A percentile compares a stretch with the other conserved stretches of the same genome.
These are phyloP conservation scores for Capsella bursapastoris DNA, from an alignment of 345 rosid species.

Conservation along the genomic window DNA sequence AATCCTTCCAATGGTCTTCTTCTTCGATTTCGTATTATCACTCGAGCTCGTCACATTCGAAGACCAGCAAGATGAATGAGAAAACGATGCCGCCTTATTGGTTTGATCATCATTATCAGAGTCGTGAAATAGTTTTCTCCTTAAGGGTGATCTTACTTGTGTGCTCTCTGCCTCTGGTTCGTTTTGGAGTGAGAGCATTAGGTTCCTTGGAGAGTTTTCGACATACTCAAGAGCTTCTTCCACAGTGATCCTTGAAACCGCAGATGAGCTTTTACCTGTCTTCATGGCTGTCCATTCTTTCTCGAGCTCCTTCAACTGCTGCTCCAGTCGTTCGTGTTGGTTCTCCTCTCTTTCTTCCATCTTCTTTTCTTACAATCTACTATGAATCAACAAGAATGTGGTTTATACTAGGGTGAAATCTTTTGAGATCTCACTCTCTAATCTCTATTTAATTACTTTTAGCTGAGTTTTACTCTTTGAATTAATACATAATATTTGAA, in stretches of 20 bases:
- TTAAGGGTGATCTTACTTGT: constrained; percentile 28
- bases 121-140: constrained; percentile 35
- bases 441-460: not conserved
- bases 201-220: constrained; percentile 53
- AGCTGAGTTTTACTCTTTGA: not conserved
- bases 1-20: not conserved
- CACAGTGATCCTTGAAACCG: constrained; percentile 42
- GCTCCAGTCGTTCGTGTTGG: constrained; percentile 38
- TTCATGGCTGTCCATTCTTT: constrained; percentile 53
- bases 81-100: not conserved
- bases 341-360: constrained; percentile 36
- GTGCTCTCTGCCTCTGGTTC: constrained; percentile 19
- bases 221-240: constrained; percentile 38
- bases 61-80: constrained; percentile 30
- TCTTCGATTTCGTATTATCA: not conserved
- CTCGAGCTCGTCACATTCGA: constrained; percentile 30
- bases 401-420: not conserved
- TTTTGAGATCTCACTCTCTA: constrained; percentile 10
- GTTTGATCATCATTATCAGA: constrained; percentile 16
- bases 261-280: constrained; percentile 39
- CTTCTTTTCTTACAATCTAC: not conserved
- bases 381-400: constrained; percentile 18
- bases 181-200: constrained; percentile 58
- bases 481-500: constrained; percentile 13
- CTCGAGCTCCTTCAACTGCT: constrained; percentile 42